Evolutionary conservation across 129 eudicot genomes (phyloP), one percentile per base, ranked within the genome.

Genomic region (Calendula officinalis): DNA sequence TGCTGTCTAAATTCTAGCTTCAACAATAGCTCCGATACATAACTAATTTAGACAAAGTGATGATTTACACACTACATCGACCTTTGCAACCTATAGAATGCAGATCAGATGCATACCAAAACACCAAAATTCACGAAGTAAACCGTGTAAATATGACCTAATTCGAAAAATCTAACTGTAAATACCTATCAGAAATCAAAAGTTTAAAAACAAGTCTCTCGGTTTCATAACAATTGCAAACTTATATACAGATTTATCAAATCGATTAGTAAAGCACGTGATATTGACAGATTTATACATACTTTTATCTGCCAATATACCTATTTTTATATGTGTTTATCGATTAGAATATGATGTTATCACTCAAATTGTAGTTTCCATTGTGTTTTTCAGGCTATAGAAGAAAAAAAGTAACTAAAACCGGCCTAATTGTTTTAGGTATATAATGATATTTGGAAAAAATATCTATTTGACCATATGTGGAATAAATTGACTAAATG

Each of bases 51-150:
- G 33, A 70, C 33, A 47, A 15, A 51, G 14, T 52, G 15, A 61
- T 50, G 51, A 13, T 5, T 40, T 33, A 60, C 32, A 60, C 5
- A 52, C n/a, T 40, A 66, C 62, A 74, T 66, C 72, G 33, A 73
- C 44, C 51, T 56, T 14, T 32, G 12, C 45, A 65, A 30, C 54
- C 67, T 56, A 56, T 12, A 44, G 4, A 32, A 57, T 45, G 74
- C 74, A 57, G 67, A 73, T 73, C 70, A 43, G 54, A 62, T 33
- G 6, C 56, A 33, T 14, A 40, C 2, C 16, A 35, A 50, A 71
- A 50, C 45, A 15, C 12, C 61, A 66, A 50, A 32, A 40, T 4
- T 30, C 5, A 44, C 22, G 27, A 52, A 66, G 50, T 10, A 64
- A 65, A 50, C 22, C 5, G n/a, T 39, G 12, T 13, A 66, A 13